phyloP scores from a whole-genome alignment of 139 green algal genomes.

The Haematococcus sp. region DNA sequence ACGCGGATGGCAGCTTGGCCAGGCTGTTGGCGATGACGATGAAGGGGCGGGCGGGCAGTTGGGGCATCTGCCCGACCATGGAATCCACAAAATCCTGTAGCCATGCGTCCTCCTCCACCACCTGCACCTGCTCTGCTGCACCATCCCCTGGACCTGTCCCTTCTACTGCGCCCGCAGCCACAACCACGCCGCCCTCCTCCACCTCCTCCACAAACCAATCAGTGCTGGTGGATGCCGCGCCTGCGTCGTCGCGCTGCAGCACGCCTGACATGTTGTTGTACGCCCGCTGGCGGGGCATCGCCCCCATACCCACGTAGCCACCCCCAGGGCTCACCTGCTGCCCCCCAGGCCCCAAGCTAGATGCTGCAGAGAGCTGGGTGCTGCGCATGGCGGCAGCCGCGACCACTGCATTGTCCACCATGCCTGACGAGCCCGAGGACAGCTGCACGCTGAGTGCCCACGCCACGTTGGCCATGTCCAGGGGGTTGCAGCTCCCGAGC shows the following conservation, averaged over 20 bases:
- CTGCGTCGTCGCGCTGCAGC: no score
- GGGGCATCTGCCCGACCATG: background rate
- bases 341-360: no score
- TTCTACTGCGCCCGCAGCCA: no score
- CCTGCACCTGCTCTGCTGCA: background rate
- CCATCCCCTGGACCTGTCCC: no score
- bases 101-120: background rate
- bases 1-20: background rate
- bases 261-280: no score
- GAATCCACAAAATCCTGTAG: background rate
- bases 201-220: no score
- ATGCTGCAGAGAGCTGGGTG: no score
- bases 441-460: conserved; percentile 3
- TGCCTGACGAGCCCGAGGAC: background rate
- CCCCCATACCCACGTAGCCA: no score
- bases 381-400: background rate
- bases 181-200: no score
- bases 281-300: no score
- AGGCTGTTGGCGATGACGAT: conserved; percentile 4
- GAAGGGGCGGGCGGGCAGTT: background rate
- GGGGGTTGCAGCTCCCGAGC: background rate
- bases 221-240: no score
- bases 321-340: no score
- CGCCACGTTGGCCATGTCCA: background rate
- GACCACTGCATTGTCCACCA: background rate